Percentiles rank a stretch among this genome's conserved stretches.
Evolutionary conservation across 1,284 basidiomycete species (phyloP).

Genomic region (Apiotrichum laibachii): DNA sequence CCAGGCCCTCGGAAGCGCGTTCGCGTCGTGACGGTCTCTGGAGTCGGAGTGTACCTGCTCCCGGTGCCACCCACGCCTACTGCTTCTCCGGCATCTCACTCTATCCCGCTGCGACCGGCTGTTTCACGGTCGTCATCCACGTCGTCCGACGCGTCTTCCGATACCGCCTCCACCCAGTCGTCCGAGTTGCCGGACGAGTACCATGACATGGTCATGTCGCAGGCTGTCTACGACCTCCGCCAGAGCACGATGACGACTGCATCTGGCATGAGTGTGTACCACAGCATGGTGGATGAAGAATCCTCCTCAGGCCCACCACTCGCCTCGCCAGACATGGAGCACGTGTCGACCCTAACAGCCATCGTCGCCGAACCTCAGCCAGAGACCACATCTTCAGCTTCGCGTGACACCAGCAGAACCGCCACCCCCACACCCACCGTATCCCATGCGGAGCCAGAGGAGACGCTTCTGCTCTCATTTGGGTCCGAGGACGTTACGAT

Average conservation of each 20-base stretch:
- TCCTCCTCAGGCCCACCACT: background rate
- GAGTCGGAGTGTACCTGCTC: constrained; percentile 28
- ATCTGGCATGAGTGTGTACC: constrained; percentile 19
- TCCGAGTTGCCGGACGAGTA: constrained; percentile 24
- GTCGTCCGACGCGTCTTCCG: constrained; percentile 7
- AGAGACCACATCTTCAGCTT: background rate
- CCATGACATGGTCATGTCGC: constrained; percentile 52
- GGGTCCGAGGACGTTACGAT: constrained; percentile 44
- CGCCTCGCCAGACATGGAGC: background rate
- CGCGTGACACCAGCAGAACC: constrained; percentile 22
- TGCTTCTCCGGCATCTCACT: background rate
- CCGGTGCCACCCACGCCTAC: constrained; percentile 11
- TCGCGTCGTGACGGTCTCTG: constrained; percentile 28
- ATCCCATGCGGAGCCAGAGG: constrained; percentile 6
- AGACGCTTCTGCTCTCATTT: constrained; percentile 35
- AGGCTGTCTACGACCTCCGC: constrained; percentile 54
- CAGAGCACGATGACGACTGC: constrained; percentile 30
- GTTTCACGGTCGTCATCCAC: constrained; percentile 27
- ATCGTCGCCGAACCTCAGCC: background rate
- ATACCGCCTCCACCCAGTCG: constrained; percentile 4
- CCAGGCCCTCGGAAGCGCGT: constrained; percentile 20
- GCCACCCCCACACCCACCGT: constrained; percentile 26
- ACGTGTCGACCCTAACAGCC: background rate
- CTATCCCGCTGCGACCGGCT: constrained; percentile 1
- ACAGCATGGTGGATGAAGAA: constrained; percentile 11